Base-by-base conservation (phyloP, 495 filamentous ascomycete genomes). In the Xylaria curta region DNA sequence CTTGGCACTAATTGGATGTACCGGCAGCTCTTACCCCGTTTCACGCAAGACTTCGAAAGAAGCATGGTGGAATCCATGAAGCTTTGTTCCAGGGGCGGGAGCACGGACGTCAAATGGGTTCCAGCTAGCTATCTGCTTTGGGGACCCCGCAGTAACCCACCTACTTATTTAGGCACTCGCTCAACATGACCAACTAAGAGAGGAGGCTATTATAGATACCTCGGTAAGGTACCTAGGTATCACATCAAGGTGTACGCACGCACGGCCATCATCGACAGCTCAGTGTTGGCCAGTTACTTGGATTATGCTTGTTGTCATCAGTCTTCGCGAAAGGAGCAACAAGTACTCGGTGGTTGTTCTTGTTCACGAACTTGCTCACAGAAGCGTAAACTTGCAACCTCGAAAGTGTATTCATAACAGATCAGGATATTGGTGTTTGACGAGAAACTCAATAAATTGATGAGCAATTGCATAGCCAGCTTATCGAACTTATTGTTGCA, bases 101-200 rank as follows among this genome's bases (percentile, higher is more conserved):
- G 15, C 44, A 17, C 44, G 46, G 46, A 19, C 46, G 6, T 49
- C 47, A 38, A 38, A 51, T 12, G 4, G 15, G 5, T 31, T 36
- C 28, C 26, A 59, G 31, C 21, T 38, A 38, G 8, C 21, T 33
- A 59, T 36, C 54, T 36, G 19, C 33, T 51, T 59, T n/a, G 53
- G 36, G 66, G 38, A 58, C 66, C 66, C 66, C 66, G 66, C 66
- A 44, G 51, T 33, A 68, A 59, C 66, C 66, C 66, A 68, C 66
- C 53, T 68, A 68, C 66, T 46, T 59, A 12, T 58, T 59, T 58
- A 68, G 53, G 66, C 53, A 58, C 9, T 26, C 5, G 13, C 19
- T 17, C 19, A 66, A 26, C 17, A 42, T 24, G 58, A 60, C 8
- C 19, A 40, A 31, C 62, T 24, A 38, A 8, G 42, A 15, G 24